Evolutionary conservation across 192 early-diverging fungal genomes (phyloP).

Genomic region (Gigaspora rosea): DNA sequence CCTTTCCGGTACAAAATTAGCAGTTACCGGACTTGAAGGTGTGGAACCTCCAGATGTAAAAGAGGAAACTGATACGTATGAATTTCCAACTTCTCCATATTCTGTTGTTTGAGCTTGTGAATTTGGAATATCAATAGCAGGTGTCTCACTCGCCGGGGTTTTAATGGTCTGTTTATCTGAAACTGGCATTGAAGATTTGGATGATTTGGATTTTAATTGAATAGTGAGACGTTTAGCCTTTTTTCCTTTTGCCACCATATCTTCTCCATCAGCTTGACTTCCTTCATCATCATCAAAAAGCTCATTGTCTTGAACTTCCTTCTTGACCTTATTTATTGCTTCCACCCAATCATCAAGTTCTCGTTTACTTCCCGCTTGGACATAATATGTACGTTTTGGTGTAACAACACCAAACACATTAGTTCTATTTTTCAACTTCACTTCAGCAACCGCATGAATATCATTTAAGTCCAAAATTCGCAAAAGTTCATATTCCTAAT

Average conservation of each 20-base stretch:
- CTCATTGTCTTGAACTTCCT: constrained; percentile 33
- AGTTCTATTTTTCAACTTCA: constrained; percentile 64
- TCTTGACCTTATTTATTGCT: constrained; percentile 45
- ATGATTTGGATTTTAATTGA: too few species aligned
- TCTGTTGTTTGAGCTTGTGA: background rate
- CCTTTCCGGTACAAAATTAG: constrained; percentile 18
- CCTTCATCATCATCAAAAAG: constrained; percentile 21
- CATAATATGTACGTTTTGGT: constrained; percentile 67
- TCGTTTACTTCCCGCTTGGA: constrained; percentile 57
- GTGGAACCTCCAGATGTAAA: background rate
- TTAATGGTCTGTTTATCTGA: background rate
- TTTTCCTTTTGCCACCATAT: background rate
- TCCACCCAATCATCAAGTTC: constrained; percentile 71
- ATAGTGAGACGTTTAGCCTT: background rate
- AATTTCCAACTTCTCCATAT: background rate
- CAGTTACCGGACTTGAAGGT: constrained; percentile 20
- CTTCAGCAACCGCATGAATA: constrained; percentile 70
- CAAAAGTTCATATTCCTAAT: constrained; percentile 76
- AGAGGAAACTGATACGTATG: background rate
- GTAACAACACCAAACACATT: constrained; percentile 81
- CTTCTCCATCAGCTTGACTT: constrained; percentile 20
- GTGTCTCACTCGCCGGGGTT: background rate
- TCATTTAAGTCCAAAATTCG: constrained; percentile 72
- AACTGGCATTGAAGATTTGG: background rate
- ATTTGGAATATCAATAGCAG: constrained; percentile 19